These are phyloP conservation scores for Raphanus raphanistrum DNA, from an alignment of 345 rosid genomes.

Conservation along the genomic window DNA sequence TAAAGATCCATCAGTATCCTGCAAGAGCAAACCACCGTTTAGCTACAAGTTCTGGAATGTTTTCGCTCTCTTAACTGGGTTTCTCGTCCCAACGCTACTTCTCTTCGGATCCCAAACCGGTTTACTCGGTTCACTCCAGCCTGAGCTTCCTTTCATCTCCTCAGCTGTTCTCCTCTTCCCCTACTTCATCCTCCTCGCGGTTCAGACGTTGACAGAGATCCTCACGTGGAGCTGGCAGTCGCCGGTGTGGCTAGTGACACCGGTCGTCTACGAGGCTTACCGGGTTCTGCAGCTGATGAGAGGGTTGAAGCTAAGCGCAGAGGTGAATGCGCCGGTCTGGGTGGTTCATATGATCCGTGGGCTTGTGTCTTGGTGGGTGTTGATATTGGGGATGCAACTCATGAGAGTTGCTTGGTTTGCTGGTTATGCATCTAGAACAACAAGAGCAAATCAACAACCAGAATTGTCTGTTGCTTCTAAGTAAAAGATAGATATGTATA, in stretches of 20 bases:
- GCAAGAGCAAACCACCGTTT: slow-evolving; percentile 67
- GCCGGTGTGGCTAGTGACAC: slow-evolving; percentile 91
- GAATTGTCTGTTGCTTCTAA: slow-evolving; percentile 36
- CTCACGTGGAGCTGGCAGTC: slow-evolving; percentile 94
- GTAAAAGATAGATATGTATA: slow-evolving; percentile 27
- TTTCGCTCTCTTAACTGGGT: slow-evolving; percentile 62
- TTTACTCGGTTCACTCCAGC: slow-evolving; percentile 57
- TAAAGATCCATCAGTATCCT: slow-evolving; percentile 37
- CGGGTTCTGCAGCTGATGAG: slow-evolving; percentile 84
- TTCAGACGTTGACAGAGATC: slow-evolving; percentile 81
- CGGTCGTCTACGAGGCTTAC: slow-evolving; percentile 83
- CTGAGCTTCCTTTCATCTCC: slow-evolving; percentile 63
- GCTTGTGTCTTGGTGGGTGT: slow-evolving; percentile 89
- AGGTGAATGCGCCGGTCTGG: slow-evolving; percentile 78
- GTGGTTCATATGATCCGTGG: slow-evolving; percentile 74
- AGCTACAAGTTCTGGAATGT: slow-evolving; percentile 83
- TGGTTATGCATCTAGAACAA: slow-evolving; percentile 56
- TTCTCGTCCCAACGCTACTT: slow-evolving; percentile 54
- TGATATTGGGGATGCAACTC: slow-evolving; percentile 84
- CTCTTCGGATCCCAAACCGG: slow-evolving; percentile 67
- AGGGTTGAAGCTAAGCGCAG: slow-evolving; percentile 74
- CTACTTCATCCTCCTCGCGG: slow-evolving; percentile 72
- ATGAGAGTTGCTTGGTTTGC: slow-evolving; percentile 99
- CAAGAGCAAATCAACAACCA: slow-evolving; percentile 14
- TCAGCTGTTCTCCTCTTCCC: slow-evolving; percentile 74